Percentiles rank a stretch among this genome's conserved stretches.
Evolutionary conservation across 345 rosid species (phyloP).

Genomic region (Camelina hispida): DNA sequence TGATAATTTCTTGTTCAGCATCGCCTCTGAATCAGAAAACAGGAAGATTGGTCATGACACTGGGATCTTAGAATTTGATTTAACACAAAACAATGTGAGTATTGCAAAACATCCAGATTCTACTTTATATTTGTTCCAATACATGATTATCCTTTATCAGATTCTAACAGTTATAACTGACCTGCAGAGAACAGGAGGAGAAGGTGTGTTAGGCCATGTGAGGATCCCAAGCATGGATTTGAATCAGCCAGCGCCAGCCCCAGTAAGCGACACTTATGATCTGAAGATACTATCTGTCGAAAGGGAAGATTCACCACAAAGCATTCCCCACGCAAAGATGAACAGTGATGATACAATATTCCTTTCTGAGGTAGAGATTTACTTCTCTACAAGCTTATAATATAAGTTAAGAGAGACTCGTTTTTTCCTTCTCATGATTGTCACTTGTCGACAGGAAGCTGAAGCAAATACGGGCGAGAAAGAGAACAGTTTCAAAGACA

Average conservation of each 20-base stretch:
- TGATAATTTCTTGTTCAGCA: constrained; percentile 41
- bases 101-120: background rate
- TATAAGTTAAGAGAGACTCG: background rate
- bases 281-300: constrained; percentile 27
- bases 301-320: constrained; percentile 40
- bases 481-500: constrained; percentile 50
- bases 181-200: constrained; percentile 19
- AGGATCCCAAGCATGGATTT: constrained; percentile 36
- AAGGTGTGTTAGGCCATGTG: constrained; percentile 35
- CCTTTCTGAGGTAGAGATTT: constrained; percentile 39
- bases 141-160: constrained; percentile 31
- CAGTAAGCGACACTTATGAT: constrained; percentile 32
- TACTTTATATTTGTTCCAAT: background rate
- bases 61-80: constrained; percentile 33
- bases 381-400: constrained; percentile 26
- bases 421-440: constrained; percentile 19
- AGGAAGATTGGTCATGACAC: constrained; percentile 34
- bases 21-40: constrained; percentile 43
- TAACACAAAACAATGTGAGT: constrained; percentile 41
- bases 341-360: constrained; percentile 42
- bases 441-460: constrained; percentile 47
- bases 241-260: constrained; percentile 40
- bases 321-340: constrained; percentile 39
- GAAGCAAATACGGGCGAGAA: constrained; percentile 43
- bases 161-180: constrained; percentile 29